phyloP scores from a whole-genome alignment of 495 filamentous ascomycete genomes.

The Chaetomium cochliodes region DNA sequence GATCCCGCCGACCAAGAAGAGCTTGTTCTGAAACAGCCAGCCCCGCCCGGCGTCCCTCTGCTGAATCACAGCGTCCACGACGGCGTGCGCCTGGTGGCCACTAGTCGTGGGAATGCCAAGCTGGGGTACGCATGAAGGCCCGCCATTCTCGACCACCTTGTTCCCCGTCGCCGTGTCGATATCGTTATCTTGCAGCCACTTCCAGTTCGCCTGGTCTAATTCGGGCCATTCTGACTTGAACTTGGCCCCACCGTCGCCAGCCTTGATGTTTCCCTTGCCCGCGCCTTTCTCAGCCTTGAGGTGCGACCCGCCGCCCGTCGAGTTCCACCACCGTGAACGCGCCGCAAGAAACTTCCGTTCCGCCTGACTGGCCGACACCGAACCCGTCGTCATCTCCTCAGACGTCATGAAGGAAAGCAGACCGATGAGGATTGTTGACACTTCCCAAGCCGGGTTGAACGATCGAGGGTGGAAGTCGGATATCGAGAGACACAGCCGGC shows the following conservation, averaged over 20 bases:
- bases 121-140: slow-evolving; percentile 64
- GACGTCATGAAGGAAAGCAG: slow-evolving; percentile 96
- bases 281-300: slow-evolving; percentile 38
- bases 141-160: slow-evolving; percentile 41
- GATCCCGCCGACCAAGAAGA: slow-evolving; percentile 63
- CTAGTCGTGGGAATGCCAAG: slow-evolving; percentile 66
- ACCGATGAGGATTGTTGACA: slow-evolving; percentile 92
- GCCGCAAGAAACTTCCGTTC: slow-evolving; percentile 78
- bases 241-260: slow-evolving; percentile 88
- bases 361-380: slow-evolving; percentile 71
- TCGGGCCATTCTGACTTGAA: slow-evolving; percentile 90
- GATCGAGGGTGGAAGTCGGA: slow-evolving; percentile 95
- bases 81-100: slow-evolving; percentile 69
- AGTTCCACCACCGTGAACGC: slow-evolving; percentile 93
- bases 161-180: slow-evolving; percentile 78
- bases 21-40: slow-evolving; percentile 75
- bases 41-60: slow-evolving; percentile 74
- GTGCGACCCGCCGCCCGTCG: slow-evolving; percentile 86
- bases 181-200: slow-evolving; percentile 80
- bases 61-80: slow-evolving; percentile 71
- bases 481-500: slow-evolving; percentile 90
- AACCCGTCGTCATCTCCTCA: slow-evolving; percentile 98
- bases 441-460: slow-evolving; percentile 99
- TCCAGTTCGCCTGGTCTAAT: slow-evolving; percentile 86
- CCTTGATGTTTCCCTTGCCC: slow-evolving; percentile 55